Evolutionary conservation across 2,329 filamentous ascomycete species (phyloP), one percentile per base, ranked within the genome.

Genomic region (Trichoderma endophyticum): DNA sequence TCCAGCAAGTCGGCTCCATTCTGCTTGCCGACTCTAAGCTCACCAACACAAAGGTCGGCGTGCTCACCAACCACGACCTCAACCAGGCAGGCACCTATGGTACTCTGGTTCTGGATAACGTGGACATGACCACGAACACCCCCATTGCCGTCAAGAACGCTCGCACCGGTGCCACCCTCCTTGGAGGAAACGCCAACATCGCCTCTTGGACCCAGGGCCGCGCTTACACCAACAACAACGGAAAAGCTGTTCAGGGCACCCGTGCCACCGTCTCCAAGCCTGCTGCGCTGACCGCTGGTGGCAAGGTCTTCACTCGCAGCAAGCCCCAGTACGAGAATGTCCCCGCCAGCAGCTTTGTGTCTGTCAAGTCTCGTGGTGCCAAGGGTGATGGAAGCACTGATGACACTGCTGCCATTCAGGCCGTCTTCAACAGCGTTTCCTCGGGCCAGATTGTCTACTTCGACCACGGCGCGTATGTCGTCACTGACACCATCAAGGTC

Each of bases 321-420:
- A 97, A 96, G 87, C 96, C 96, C 15, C 93, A 97, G 81, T 99
- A 98, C 79, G 89, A 92, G 79, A 83, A 84, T 56, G 82, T 93
- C 3, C 82, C 90, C 3, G 88, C 86, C n/a, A 87, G 85, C 73
- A 88, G 87, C 39, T 97, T 99, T 78, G 83, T 97, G 77, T 95
- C 92, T 75, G 92, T 96, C 83, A 97, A 95, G 84, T 85, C 89
- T 61, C 86, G 87, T 65, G 95, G 96, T 72, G 95, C 94, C 77
- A 93, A 90, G 83, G 96, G 96, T 78, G 95, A 99, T 78, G 96
- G 95, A 66, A 81, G 84, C 30, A 93, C 93, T 0, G 95, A 98
- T 77, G 96, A 98, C 78, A 98, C 95, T 18, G 88, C 87, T 6
- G 93, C 91, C 21, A 92, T 98, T 78, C 94, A 98, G 81, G 87